phyloP scores from a whole-genome alignment of 805 yeast genomes.

The Tetrapisispora nanseiensis region DNA sequence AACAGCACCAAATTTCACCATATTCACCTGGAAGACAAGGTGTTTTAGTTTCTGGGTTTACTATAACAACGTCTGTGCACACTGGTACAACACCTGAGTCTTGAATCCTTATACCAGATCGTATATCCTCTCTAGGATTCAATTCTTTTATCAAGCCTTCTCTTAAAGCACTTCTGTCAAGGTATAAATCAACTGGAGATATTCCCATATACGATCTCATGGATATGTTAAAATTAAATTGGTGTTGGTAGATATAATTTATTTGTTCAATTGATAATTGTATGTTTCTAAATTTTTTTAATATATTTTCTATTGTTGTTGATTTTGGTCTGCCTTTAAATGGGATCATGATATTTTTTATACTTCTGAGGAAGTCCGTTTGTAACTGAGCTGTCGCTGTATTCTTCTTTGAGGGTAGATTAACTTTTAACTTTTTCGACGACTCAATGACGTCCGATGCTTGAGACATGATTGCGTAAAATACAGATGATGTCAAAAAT shows the following conservation, averaged over 20 bases:
- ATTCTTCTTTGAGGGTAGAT: conserved; percentile 1
- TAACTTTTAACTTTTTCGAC: neutral
- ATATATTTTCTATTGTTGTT: conserved; percentile 45
- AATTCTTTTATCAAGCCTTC: conserved; percentile 79
- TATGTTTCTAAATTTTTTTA: conserved; percentile 53
- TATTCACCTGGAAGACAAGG: conserved; percentile 82
- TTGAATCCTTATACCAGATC: conserved; percentile 58
- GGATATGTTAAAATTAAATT: conserved; percentile 72
- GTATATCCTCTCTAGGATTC: conserved; percentile 37
- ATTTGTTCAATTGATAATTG: conserved; percentile 59
- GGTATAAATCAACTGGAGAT: conserved; percentile 77
- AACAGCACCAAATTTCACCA: conserved; percentile 95
- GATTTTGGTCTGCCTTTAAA: conserved; percentile 66
- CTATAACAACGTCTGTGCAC: conserved; percentile 86
- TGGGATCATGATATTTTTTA: conserved; percentile 78
- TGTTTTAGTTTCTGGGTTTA: conserved; percentile 80
- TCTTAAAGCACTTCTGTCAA: conserved; percentile 82
- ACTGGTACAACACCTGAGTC: conserved; percentile 96
- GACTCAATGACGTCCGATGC: conserved; percentile 39
- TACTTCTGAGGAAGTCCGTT: conserved; percentile 37
- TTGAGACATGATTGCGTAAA: conserved; percentile 59
- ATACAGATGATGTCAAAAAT: conserved; percentile 74
- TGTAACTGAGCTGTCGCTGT: conserved; percentile 11
- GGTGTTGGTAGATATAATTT: conserved; percentile 69
- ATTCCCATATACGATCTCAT: conserved; percentile 73